These are phyloP conservation scores for Guadua angustifolia DNA, from an alignment of 176 grass and related monocot genomes.

Conservation along the genomic window DNA sequence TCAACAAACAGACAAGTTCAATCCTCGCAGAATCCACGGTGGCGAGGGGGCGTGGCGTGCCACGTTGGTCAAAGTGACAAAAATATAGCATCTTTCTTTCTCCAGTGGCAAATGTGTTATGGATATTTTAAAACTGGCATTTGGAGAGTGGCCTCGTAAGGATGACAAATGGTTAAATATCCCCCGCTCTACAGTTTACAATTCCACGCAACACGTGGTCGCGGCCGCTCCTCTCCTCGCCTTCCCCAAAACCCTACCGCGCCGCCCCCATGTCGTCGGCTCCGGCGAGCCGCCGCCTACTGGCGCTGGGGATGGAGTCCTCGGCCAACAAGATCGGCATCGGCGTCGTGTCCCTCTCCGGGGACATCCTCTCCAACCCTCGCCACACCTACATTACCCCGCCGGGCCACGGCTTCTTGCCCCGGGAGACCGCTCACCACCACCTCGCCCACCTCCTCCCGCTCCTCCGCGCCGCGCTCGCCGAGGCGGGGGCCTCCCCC, in stretches of 20 bases:
- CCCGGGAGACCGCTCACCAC: constrained; percentile 84
- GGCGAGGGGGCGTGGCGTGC: too few relatives aligned
- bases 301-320: constrained; percentile 79
- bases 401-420: constrained; percentile 90
- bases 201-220: background rate
- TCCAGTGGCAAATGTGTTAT: too few relatives aligned
- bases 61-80: too few relatives aligned
- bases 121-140: too few relatives aligned
- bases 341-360: constrained; percentile 77
- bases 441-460: constrained; percentile 80
- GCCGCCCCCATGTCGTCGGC: constrained; percentile 44
- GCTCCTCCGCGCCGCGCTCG: constrained; percentile 65
- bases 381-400: constrained; percentile 95
- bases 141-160: too few relatives aligned
- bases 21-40: too few relatives aligned
- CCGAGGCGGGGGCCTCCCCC: constrained; percentile 48
- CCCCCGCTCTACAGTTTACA: background rate
- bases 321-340: constrained; percentile 94
- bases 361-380: constrained; percentile 83
- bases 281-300: constrained; percentile 41
- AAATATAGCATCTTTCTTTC: too few relatives aligned
- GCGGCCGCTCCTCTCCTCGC: background rate
- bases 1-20: too few relatives aligned
- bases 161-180: too few relatives aligned
- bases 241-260: constrained; percentile 31